Conservation (phyloP, 257 asterid genomes). For the Fraxinus anomala region DNA sequence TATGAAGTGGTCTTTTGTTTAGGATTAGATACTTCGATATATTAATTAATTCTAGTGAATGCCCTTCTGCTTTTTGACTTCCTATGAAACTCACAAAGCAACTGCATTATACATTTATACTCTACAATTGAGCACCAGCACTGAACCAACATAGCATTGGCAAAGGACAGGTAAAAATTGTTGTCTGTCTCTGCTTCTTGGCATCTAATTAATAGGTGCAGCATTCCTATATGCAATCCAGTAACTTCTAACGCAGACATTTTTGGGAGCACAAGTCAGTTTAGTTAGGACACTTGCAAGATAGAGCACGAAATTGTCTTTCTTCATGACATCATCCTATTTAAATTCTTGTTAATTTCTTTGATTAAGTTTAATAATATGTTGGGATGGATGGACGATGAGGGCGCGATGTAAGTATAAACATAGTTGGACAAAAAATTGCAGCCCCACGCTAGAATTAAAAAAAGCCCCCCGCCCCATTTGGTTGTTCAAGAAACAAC, state of each 20-base stretch:
- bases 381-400: too few species aligned
- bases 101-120: constrained; percentile 13
- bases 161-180: constrained; percentile 16
- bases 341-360: too few species aligned
- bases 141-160: constrained; percentile 18
- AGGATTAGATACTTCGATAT: background rate
- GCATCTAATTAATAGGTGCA: constrained; percentile 38
- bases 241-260: constrained; percentile 35
- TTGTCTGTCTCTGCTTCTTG: constrained; percentile 8
- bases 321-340: constrained; percentile 52
- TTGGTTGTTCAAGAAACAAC: too few species aligned
- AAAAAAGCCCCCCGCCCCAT: too few species aligned
- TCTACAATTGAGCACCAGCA: background rate
- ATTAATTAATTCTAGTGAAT: background rate
- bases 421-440: too few species aligned
- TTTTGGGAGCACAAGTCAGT: constrained; percentile 6
- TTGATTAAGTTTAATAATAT: too few species aligned
- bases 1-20: background rate
- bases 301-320: constrained; percentile 71
- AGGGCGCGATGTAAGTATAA: too few species aligned
- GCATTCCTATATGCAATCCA: constrained; percentile 33
- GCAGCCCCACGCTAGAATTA: too few species aligned
- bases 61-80: background rate
- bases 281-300: constrained; percentile 36
- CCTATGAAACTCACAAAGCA: background rate